These are phyloP conservation scores for Heterobasidion irregulare DNA, from an alignment of 1,284 basidiomycete species.

Conservation along the genomic window DNA sequence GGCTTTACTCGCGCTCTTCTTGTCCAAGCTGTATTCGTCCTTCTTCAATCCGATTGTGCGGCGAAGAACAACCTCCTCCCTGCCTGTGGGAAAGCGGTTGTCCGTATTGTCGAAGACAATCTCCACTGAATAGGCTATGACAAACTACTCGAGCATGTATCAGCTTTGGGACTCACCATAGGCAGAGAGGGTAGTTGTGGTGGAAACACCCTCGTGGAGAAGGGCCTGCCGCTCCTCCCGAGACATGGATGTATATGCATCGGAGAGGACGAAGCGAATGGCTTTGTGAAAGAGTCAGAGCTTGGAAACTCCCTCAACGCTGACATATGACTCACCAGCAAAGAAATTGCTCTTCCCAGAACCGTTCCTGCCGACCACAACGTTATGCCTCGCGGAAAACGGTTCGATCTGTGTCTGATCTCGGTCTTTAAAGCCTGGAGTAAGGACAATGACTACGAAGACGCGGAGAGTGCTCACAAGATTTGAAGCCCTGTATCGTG, in stretches of 20 bases:
- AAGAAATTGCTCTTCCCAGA: slow-evolving; percentile 98
- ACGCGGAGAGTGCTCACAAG: slow-evolving; percentile 44
- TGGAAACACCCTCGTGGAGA: slow-evolving; percentile 88
- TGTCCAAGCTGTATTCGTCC: slow-evolving; percentile 96
- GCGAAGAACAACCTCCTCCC: slow-evolving; percentile 78
- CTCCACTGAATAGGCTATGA: slow-evolving; percentile 45
- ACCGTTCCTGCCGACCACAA: slow-evolving; percentile 92
- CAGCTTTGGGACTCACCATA: slow-evolving; percentile 47
- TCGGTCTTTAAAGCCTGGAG: slow-evolving; percentile 37
- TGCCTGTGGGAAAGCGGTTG: slow-evolving; percentile 85
- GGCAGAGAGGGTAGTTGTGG: slow-evolving; percentile 86
- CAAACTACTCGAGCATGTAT: neutral
- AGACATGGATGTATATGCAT: slow-evolving; percentile 94
- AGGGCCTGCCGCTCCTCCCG: slow-evolving; percentile 90
- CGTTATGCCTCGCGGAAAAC: slow-evolving; percentile 82
- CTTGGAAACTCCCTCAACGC: neutral
- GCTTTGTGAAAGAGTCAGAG: slow-evolving; percentile 33
- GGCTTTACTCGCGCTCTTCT: slow-evolving; percentile 91
- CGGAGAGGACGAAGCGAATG: slow-evolving; percentile 95
- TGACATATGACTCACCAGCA: slow-evolving; percentile 47
- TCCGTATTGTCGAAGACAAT: slow-evolving; percentile 89
- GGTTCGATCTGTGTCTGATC: slow-evolving; percentile 81
- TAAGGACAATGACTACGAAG: neutral
- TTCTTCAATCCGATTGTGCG: slow-evolving; percentile 97
- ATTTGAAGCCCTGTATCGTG: slow-evolving; percentile 96